These are phyloP conservation scores for Pseudogymnoascus sp. DNA, from an alignment of 2,329 filamentous ascomycete genomes.

Conservation along the genomic window DNA sequence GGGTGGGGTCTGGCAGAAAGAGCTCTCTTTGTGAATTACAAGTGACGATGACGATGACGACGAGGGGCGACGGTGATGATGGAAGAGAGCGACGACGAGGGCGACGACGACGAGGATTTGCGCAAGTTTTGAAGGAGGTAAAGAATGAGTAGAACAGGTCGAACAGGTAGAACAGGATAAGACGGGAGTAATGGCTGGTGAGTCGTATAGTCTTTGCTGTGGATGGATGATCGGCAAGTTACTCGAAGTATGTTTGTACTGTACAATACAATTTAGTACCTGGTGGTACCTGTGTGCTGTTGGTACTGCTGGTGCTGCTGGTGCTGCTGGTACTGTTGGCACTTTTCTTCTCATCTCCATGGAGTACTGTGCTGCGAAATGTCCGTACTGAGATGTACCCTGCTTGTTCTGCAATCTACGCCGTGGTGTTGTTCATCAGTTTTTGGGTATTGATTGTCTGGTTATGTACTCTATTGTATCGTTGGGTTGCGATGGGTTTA, in stretches of 20 bases:
- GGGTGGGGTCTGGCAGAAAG: slow-evolving; percentile 5
- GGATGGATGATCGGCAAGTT: background rate
- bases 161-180: no score
- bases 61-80: background rate
- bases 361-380: background rate
- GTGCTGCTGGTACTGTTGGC: no score
- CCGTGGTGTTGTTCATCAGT: no score
- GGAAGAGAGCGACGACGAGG: background rate
- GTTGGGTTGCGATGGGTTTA: no score
- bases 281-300: background rate
- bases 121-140: background rate
- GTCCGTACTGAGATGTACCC: background rate
- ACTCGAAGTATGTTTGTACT: background rate
- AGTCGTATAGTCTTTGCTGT: no score
- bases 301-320: no score
- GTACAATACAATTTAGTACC: background rate
- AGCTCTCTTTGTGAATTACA: background rate
- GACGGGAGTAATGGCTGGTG: no score
- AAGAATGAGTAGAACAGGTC: background rate
- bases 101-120: background rate
- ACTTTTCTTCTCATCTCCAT: background rate
- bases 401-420: background rate
- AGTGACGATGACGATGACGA: background rate
- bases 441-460: no score
- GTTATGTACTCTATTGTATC: no score